Evolutionary conservation across 2,329 filamentous ascomycete species (phyloP).

Genomic region (Fusarium bulbicola): DNA sequence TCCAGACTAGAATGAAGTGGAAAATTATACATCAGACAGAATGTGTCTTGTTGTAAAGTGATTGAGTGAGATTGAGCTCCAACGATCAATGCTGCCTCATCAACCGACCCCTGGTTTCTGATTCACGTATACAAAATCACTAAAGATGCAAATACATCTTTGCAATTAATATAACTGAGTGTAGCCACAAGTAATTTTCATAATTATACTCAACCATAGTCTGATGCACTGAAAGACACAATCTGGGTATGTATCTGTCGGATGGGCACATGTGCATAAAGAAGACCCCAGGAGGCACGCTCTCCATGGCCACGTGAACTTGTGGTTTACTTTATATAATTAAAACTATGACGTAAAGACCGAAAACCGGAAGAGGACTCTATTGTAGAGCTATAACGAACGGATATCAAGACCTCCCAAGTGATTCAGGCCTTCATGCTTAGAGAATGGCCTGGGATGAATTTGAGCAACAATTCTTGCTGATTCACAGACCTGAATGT

Average conservation of each 20-base stretch:
- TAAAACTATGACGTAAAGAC: not conserved
- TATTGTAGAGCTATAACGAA: not conserved
- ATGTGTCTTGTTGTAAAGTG: not conserved
- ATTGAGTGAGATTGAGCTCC: not conserved
- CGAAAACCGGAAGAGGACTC: fast-evolving
- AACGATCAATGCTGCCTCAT: no score
- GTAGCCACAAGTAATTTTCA: fast-evolving
- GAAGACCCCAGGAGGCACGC: not conserved
- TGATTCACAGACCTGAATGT: not conserved
- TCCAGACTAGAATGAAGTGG: not conserved
- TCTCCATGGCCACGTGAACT: no score
- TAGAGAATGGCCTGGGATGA: not conserved
- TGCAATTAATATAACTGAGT: not conserved
- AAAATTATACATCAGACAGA: not conserved
- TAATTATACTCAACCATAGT: not conserved
- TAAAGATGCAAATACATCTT: fast-evolving
- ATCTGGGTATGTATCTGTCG: no score
- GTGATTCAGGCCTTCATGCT: not conserved
- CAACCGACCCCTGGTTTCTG: not conserved
- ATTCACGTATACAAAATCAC: not conserved
- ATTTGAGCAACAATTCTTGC: no score
- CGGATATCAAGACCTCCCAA: not conserved
- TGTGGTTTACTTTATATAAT: fast-evolving
- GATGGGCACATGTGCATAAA: not conserved
- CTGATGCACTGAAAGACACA: not conserved